Evolutionary conservation across 331 rosid species (phyloP).

Genomic region (Stylosanthes scabra): DNA sequence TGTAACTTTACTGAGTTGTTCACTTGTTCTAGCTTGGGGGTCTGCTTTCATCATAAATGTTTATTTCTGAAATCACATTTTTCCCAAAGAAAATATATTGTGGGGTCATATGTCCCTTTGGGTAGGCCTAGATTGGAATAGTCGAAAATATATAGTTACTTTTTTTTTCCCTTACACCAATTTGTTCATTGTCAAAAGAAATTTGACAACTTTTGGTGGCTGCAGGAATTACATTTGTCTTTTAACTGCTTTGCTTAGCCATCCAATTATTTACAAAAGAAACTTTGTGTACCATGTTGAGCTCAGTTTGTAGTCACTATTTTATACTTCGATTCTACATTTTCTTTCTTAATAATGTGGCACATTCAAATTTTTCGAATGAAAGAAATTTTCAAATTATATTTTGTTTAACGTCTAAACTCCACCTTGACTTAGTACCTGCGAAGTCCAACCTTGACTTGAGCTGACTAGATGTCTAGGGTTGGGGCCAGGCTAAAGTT

Average conservation of each 20-base stretch:
- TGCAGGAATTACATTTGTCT: neutral
- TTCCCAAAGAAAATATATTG: slow-evolving; percentile 4
- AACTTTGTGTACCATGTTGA: neutral
- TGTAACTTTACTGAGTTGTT: no score
- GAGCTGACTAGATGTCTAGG: neutral
- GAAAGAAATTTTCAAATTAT: neutral
- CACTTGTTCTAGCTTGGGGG: neutral
- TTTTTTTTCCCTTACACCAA: neutral
- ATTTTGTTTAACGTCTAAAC: slow-evolving; percentile 1
- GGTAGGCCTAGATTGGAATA: neutral
- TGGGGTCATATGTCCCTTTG: neutral
- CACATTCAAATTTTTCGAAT: neutral
- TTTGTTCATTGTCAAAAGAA: slow-evolving; percentile 8
- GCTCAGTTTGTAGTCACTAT: slow-evolving; percentile 4
- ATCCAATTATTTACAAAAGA: neutral
- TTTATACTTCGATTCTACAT: neutral
- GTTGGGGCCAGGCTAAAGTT: neutral
- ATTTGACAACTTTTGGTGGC: neutral
- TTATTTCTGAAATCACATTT: neutral
- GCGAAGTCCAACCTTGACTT: neutral
- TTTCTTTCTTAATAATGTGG: slow-evolving; percentile 15
- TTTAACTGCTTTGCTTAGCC: neutral
- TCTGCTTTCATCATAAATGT: neutral
- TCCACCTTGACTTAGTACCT: neutral
- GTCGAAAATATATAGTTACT: slow-evolving; percentile 8